A percentile compares a stretch with the other conserved stretches of the same genome.
These are phyloP conservation scores for Mrakiaceae sp. DNA, from an alignment of 1,284 basidiomycete species.

Conservation along the genomic window DNA sequence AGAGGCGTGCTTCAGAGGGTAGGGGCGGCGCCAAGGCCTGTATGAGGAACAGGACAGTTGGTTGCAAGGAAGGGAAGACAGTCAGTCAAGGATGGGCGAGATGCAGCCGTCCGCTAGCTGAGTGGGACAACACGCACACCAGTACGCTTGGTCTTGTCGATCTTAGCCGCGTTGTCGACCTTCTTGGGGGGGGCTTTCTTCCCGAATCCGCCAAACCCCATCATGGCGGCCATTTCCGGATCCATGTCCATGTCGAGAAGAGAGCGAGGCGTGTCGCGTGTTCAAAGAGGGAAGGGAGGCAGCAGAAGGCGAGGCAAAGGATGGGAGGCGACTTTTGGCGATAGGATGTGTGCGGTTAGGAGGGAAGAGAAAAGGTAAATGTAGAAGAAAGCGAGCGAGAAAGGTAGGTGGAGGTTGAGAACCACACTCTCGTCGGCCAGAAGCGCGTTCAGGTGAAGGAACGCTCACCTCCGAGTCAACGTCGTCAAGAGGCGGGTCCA, in stretches of 20 bases:
- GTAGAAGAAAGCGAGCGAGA: too few species aligned
- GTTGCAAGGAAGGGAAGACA: background rate
- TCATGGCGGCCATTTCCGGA: conserved; percentile 15
- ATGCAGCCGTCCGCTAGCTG: too few species aligned
- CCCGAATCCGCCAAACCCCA: conserved; percentile 29
- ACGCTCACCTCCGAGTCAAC: too few species aligned
- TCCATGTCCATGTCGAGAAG: conserved; percentile 9
- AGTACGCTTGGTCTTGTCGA: conserved; percentile 33
- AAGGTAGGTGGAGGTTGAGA: too few species aligned
- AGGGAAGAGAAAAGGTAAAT: too few species aligned
- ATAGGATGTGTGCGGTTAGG: too few species aligned
- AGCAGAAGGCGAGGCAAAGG: too few species aligned
- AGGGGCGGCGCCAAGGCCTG: background rate
- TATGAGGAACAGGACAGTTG: background rate
- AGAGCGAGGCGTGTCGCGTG: background rate
- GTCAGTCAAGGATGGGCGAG: background rate
- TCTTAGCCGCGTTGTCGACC: conserved; percentile 25
- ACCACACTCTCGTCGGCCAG: too few species aligned
- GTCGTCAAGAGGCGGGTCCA: too few species aligned
- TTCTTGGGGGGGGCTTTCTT: conserved; percentile 31
- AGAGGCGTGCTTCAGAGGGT: background rate
- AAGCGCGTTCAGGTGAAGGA: too few species aligned
- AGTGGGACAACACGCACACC: background rate
- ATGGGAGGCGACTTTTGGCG: too few species aligned
- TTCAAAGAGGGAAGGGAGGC: background rate